Percentiles rank a stretch among this genome's conserved stretches.
Evolutionary conservation across 441 rosid species (phyloP).

Genomic region (Jatropha podagrica): DNA sequence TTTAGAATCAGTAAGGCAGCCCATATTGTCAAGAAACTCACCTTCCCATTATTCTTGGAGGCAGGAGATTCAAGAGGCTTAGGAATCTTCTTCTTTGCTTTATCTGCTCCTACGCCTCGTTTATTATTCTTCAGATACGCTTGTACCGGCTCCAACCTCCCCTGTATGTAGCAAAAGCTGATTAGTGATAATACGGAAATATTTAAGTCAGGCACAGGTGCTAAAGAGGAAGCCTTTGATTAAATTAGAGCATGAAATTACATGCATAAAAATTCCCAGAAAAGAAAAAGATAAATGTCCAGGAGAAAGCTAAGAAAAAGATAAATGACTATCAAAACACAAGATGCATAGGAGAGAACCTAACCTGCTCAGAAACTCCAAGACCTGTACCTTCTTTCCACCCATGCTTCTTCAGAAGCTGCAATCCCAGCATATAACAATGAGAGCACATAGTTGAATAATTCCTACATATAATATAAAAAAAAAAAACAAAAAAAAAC

Average conservation of each 20-base stretch:
- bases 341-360: not conserved
- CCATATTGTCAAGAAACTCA: conserved; percentile 15
- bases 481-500: not conserved
- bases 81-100: conserved; percentile 39
- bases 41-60: conserved; percentile 36
- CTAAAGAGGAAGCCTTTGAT: not conserved
- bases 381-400: conserved; percentile 96
- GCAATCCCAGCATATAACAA: conserved; percentile 13
- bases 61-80: conserved; percentile 25
- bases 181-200: not conserved
- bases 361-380: conserved; percentile 69
- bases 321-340: not conserved
- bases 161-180: conserved; percentile 41
- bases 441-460: conserved; percentile 3
- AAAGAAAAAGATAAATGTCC: not conserved
- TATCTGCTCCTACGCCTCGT: conserved; percentile 73
- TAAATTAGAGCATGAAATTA: not conserved
- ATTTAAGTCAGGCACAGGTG: not conserved
- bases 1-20: no score
- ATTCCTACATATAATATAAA: not conserved
- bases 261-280: not conserved
- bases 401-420: conserved; percentile 89
- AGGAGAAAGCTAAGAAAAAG: not conserved
- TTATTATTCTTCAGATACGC: conserved; percentile 61
- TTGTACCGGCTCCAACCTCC: conserved; percentile 74